A percentile compares a stretch with the other conserved stretches of the same genome.
Conservation (phyloP, 2,329 filamentous ascomycete genomes). For the Aspergillus sp. region DNA sequence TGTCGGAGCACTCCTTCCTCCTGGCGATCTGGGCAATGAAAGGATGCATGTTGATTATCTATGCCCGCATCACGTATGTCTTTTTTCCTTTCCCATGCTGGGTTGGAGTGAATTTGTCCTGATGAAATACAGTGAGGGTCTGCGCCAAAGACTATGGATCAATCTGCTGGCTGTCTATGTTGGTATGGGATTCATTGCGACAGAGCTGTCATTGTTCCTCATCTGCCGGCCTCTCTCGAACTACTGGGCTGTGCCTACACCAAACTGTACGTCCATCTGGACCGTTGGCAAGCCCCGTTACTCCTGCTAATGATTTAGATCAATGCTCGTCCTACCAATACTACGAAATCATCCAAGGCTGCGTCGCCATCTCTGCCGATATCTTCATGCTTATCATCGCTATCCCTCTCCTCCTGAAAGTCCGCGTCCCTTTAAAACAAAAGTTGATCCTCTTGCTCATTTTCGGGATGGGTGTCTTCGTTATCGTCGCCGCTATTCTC, state of each 20-base stretch:
- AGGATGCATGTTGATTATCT: conserved; percentile 47
- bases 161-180: conserved; percentile 37
- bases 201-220: conserved; percentile 44
- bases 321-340: conserved; percentile 40
- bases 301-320: conserved; percentile 9
- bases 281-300: background rate
- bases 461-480: conserved; percentile 40
- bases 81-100: background rate
- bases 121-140: conserved; percentile 18
- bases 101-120: background rate
- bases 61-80: conserved; percentile 42
- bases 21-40: conserved; percentile 47
- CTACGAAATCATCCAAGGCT: conserved; percentile 39
- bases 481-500: conserved; percentile 42
- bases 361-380: conserved; percentile 40
- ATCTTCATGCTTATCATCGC: conserved; percentile 37
- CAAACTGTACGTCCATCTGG: conserved; percentile 19
- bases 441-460: conserved; percentile 37
- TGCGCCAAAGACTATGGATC: conserved; percentile 29
- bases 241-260: conserved; percentile 45
- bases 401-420: conserved; percentile 35
- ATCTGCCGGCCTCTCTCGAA: conserved; percentile 44
- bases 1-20: conserved; percentile 56
- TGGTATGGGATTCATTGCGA: conserved; percentile 39
- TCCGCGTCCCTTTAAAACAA: conserved; percentile 34